A percentile compares a stretch with the other conserved stretches of the same genome.
These are phyloP conservation scores for Paradendryphiella salina DNA, from an alignment of 2,329 filamentous ascomycete genomes.

Conservation along the genomic window DNA sequence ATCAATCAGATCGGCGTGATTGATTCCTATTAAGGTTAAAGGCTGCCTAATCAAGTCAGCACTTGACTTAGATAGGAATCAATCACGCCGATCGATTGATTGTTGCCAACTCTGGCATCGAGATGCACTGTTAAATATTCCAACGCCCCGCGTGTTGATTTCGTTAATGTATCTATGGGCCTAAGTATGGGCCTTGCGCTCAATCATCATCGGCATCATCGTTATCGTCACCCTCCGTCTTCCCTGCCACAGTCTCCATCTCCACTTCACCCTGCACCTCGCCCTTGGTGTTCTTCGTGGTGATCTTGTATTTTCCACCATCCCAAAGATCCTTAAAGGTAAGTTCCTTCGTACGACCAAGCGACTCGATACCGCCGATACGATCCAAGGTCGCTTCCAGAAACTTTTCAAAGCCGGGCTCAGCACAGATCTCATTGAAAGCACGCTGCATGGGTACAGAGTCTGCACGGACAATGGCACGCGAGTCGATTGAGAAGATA, in stretches of 20 bases:
- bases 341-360: constrained; percentile 90
- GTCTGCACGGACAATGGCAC: constrained; percentile 85
- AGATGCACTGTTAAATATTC: no score
- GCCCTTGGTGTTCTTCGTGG: constrained; percentile 35
- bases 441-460: constrained; percentile 95
- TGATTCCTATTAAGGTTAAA: no score
- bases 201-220: constrained; percentile 19
- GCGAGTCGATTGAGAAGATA: constrained; percentile 89
- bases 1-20: no score
- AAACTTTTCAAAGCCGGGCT: constrained; percentile 78
- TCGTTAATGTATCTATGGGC: no score
- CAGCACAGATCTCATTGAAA: constrained; percentile 78
- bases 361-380: constrained; percentile 88
- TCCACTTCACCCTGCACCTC: constrained; percentile 36
- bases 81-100: no score
- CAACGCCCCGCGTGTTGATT: no score
- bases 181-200: neutral
- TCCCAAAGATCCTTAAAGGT: constrained; percentile 93
- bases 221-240: constrained; percentile 33
- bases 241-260: constrained; percentile 39
- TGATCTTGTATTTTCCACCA: constrained; percentile 69
- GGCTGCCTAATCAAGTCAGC: no score
- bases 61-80: no score
- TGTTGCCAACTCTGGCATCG: no score
- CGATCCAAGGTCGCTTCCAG: constrained; percentile 80